These are phyloP conservation scores for Anastatica hierochuntica DNA, from an alignment of 345 rosid genomes.

Conservation along the genomic window DNA sequence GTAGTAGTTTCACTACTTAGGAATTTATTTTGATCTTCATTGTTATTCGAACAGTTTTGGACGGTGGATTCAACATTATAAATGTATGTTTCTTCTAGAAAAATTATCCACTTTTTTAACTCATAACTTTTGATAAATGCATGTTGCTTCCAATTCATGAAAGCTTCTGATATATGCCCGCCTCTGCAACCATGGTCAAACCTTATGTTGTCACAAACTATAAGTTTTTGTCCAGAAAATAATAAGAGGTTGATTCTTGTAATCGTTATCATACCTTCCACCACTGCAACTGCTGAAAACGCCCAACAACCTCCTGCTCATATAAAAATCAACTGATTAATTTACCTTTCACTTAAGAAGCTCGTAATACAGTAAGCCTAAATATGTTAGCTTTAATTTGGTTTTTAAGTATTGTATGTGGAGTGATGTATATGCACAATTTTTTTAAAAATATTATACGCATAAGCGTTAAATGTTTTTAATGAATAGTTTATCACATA, in stretches of 20 bases:
- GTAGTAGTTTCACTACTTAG: too few relatives aligned
- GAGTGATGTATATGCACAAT: not conserved
- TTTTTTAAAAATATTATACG: too few relatives aligned
- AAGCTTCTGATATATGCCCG: too few relatives aligned
- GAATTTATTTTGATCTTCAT: too few relatives aligned
- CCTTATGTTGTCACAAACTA: conserved; percentile 33
- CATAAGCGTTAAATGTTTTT: not conserved
- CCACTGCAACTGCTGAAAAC: conserved; percentile 46
- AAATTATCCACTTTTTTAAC: too few relatives aligned
- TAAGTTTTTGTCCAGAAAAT: conserved; percentile 48
- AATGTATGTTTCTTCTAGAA: too few relatives aligned
- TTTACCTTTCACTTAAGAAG: not conserved
- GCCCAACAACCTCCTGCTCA: conserved; percentile 54
- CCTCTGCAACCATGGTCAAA: too few relatives aligned
- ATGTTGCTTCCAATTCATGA: too few relatives aligned
- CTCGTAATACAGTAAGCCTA: not conserved
- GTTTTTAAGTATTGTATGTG: not conserved
- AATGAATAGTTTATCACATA: conserved; percentile 21
- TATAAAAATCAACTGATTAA: not conserved
- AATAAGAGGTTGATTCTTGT: conserved; percentile 31
- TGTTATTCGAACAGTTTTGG: too few relatives aligned
- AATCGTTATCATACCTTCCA: conserved; percentile 39
- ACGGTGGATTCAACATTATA: too few relatives aligned
- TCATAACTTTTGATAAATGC: too few relatives aligned
- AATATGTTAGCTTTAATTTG: not conserved